Percentiles rank a stretch among this genome's conserved stretches.
These are phyloP conservation scores for Anaeramoeba ignava DNA, from an alignment of 78 protist species.

Conservation along the genomic window DNA sequence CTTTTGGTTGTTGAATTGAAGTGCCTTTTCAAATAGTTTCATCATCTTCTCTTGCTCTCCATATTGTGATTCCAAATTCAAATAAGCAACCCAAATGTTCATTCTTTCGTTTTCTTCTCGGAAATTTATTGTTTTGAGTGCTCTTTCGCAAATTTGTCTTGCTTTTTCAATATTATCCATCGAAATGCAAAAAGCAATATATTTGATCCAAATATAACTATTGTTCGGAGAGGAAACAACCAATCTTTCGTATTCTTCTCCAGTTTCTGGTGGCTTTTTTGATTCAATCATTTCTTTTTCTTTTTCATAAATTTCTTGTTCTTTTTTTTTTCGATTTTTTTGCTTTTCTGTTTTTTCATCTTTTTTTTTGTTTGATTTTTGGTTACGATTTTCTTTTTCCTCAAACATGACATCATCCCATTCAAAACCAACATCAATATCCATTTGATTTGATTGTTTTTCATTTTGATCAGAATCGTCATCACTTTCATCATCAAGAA, in stretches of 20 bases:
- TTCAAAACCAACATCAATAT: background rate
- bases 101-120: slow-evolving; percentile 31
- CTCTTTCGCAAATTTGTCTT: slow-evolving; percentile 66
- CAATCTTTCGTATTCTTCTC: slow-evolving; percentile 78
- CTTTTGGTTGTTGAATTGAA: slow-evolving; percentile 39
- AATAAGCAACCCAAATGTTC: slow-evolving; percentile 79
- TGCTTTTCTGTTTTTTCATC: background rate
- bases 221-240: slow-evolving; percentile 64
- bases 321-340: background rate
- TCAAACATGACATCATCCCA: background rate
- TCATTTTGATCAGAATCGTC: background rate
- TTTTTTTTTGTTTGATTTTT: background rate
- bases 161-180: slow-evolving; percentile 66
- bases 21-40: slow-evolving; percentile 44
- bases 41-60: slow-evolving; percentile 44
- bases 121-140: slow-evolving; percentile 46
- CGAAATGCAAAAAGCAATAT: slow-evolving; percentile 59
- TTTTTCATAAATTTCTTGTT: background rate
- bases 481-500: background rate
- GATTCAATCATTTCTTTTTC: background rate
- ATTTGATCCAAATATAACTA: slow-evolving; percentile 71
- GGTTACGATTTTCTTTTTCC: background rate
- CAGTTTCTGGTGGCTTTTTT: slow-evolving; percentile 2
- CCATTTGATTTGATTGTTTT: background rate
- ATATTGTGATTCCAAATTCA: slow-evolving; percentile 71